Evolutionary conservation across 2,329 filamentous ascomycete species (phyloP).

Genomic region (Beauveria sp.): DNA sequence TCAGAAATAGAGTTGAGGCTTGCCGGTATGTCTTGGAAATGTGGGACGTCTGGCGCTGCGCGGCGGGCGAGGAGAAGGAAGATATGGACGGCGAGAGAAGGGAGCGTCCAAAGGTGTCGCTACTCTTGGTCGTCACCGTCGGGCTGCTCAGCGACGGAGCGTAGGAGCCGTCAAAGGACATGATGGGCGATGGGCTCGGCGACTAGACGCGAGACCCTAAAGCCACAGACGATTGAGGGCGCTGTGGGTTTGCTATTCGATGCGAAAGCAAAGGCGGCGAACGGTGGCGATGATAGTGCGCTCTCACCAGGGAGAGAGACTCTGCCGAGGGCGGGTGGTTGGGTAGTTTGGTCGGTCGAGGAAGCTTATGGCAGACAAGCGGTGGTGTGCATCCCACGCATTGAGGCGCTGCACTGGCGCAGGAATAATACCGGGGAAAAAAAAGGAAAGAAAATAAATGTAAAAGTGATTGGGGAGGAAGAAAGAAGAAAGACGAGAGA

Average conservation of each 20-base stretch:
- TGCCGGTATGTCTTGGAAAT: conserved; percentile 92
- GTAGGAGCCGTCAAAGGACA: conserved; percentile 37
- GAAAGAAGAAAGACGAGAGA: not conserved
- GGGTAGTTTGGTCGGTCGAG: not conserved
- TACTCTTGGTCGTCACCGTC: conserved; percentile 27
- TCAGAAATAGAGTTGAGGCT: conserved; percentile 88
- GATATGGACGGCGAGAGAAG: conserved; percentile 59
- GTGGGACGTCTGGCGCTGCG: conserved; percentile 57
- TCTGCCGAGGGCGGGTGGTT: conserved; percentile 1
- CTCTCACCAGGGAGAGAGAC: not conserved
- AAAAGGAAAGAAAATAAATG: not conserved
- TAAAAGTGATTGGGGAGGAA: not conserved
- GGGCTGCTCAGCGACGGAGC: conserved; percentile 31
- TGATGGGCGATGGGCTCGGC: conserved; percentile 17
- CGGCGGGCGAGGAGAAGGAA: conserved; percentile 55
- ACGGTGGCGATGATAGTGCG: not conserved
- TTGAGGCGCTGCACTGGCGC: not conserved
- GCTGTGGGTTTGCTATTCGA: not conserved
- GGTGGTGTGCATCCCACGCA: conserved; percentile 2
- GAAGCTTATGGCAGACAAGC: not conserved
- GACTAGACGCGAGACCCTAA: not conserved
- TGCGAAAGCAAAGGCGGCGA: not conserved
- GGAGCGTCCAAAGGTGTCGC: conserved; percentile 40
- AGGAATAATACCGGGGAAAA: not conserved
- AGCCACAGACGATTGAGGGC: not conserved